Evolutionary conservation across 176 grass and related monocot genomes (phyloP), one percentile per base, ranked within the genome.

Genomic region (Oryza brachyantha): DNA sequence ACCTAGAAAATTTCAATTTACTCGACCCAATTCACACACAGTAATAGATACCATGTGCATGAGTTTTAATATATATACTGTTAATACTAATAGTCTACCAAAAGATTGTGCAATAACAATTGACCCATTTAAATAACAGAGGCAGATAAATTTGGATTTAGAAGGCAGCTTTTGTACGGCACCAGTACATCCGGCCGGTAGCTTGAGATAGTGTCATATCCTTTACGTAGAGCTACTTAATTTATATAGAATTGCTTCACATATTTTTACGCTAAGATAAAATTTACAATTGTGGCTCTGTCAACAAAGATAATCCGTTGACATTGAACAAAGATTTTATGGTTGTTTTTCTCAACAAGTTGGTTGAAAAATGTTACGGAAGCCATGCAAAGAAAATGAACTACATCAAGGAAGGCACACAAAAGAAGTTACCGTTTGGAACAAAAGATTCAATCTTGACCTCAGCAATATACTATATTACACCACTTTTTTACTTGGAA

Each of bases 261-360:
- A 68, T 58, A n/a, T n/a, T n/a, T n/a, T n/a, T 2, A 58, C 25
- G 2, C 21, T 60, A 37, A 36, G 36, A 71, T 10, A 61, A 68
- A 40, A 26, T 2, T 0, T 29, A 26, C n/a, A 61, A 52, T 59
- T 67, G 34, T 5, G 16, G n/a, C 8, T 9, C 64, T 75, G 55
- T 88, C 86, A 70, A 58, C 19, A 57, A 0, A 79, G 76, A 84
- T 88, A 84, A 66, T 81, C 71, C 14, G 42, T 76, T 77, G 82
- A 76, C 58, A 72, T 1, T 22, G 2, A 19, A 19, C 11, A 64
- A 29, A 89, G 43, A 81, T 72, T 77, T 81, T 65, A 70, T 71
- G 77, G 77, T 81, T 65, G 43, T 84, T 76, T 76, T 77, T 13
- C 45, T 60, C 19, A 57, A 32, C 82, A 85, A 81, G 87, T 85